Conservation (phyloP, 805 yeast genomes). For the Metschnikowia hibisci region DNA sequence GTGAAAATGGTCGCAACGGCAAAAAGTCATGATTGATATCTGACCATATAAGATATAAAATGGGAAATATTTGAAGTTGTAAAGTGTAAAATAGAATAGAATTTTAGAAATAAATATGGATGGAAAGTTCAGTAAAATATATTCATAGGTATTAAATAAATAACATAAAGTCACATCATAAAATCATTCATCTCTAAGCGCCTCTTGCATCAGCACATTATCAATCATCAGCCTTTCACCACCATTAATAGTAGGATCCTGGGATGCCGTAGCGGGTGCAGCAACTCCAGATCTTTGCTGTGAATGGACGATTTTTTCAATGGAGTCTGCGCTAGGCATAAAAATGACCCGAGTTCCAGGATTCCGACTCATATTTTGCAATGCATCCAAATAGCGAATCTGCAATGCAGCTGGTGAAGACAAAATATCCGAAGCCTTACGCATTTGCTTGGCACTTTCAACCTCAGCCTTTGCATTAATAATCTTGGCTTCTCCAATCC, state of each 20-base stretch:
- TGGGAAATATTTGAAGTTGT: no score
- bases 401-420: slow-evolving; percentile 77
- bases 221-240: slow-evolving; percentile 12
- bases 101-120: no score
- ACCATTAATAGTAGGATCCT: slow-evolving; percentile 4
- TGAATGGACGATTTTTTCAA: slow-evolving; percentile 35
- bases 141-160: no score
- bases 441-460: slow-evolving; percentile 70
- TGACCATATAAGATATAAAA: no score
- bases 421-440: slow-evolving; percentile 73
- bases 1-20: no score
- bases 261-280: slow-evolving; percentile 3
- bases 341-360: slow-evolving; percentile 67
- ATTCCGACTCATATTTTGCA: slow-evolving; percentile 64
- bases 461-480: slow-evolving; percentile 74
- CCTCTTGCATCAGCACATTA: slow-evolving; percentile 19
- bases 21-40: no score
- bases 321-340: slow-evolving; percentile 55
- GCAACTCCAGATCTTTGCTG: slow-evolving; percentile 9
- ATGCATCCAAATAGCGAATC: slow-evolving; percentile 73
- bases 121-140: no score
- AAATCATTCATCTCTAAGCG: slow-evolving; percentile 8
- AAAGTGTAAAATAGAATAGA: no score
- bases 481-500: slow-evolving; percentile 74
- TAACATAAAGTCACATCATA: no score